Conservation (phyloP, 2,329 filamentous ascomycete genomes). For the Aureobasidium zeae region DNA sequence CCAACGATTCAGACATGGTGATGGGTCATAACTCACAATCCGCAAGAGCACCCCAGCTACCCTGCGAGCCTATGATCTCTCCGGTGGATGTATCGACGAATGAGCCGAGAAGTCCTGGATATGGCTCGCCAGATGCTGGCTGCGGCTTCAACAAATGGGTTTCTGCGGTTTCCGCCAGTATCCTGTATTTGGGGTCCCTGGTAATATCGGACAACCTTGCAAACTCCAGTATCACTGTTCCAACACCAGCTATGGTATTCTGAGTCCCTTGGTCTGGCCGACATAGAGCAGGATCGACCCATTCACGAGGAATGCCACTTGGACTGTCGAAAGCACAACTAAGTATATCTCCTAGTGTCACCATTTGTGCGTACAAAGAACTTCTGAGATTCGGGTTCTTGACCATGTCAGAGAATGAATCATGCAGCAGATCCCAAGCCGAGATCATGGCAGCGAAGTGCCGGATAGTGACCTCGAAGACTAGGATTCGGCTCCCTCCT, state of each 20-base stretch:
- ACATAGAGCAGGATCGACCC: conserved; percentile 21
- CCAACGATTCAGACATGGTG: neutral
- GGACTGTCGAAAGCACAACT: conserved; percentile 21
- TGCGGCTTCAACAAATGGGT: conserved; percentile 20
- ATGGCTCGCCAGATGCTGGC: conserved; percentile 20
- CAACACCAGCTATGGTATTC: conserved; percentile 20
- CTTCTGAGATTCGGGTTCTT: conserved; percentile 15
- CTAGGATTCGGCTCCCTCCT: conserved; percentile 18
- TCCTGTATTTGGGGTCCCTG: conserved; percentile 20
- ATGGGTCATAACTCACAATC: conserved; percentile 20
- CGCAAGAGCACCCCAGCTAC: conserved; percentile 27
- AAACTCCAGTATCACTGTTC: conserved; percentile 23
- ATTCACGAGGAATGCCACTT: conserved; percentile 21
- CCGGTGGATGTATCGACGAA: conserved; percentile 24
- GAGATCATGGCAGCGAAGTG: conserved; percentile 24
- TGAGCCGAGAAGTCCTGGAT: conserved; percentile 26
- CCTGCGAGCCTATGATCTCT: conserved; percentile 22
- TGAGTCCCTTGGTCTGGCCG: conserved; percentile 21
- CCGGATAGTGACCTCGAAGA: conserved; percentile 23
- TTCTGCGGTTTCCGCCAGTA: conserved; percentile 20
- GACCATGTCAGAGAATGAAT: conserved; percentile 19
- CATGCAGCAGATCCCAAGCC: conserved; percentile 21
- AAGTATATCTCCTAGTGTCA: conserved; percentile 20
- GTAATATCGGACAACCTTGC: conserved; percentile 22
- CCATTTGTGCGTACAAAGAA: conserved; percentile 20